Evolutionary conservation across 2,329 filamentous ascomycete species (phyloP).

Genomic region (Chaetomium olivaceum): DNA sequence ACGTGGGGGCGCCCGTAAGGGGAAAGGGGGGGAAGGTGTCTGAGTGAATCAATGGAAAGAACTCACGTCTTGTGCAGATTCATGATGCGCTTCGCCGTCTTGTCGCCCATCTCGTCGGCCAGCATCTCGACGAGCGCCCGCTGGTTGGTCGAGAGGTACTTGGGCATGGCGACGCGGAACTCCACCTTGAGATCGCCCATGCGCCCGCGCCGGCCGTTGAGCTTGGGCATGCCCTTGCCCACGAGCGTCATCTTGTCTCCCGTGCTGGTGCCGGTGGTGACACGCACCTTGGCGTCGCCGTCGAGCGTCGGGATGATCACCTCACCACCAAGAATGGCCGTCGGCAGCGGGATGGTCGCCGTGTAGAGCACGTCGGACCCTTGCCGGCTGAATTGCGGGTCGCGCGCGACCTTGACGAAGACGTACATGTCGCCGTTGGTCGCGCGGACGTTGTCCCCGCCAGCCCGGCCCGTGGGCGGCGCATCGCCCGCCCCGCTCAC

Average conservation of each 20-base stretch:
- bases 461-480: conserved; percentile 70
- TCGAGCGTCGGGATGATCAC: conserved; percentile 87
- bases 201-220: conserved; percentile 65
- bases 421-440: conserved; percentile 88
- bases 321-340: conserved; percentile 87
- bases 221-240: conserved; percentile 91
- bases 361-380: conserved; percentile 93
- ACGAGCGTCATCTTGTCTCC: conserved; percentile 87
- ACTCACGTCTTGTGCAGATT: conserved; percentile 64
- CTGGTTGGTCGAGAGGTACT: conserved; percentile 88
- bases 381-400: conserved; percentile 82
- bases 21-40: neutral
- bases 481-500: conserved; percentile 86
- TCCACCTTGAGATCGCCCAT: conserved; percentile 88
- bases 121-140: conserved; percentile 92
- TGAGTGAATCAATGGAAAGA: neutral
- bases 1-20: too few species aligned
- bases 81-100: conserved; percentile 90
- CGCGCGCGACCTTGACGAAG: conserved; percentile 82
- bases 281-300: conserved; percentile 84
- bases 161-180: conserved; percentile 93
- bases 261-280: conserved; percentile 86
- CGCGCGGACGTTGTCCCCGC: conserved; percentile 59
- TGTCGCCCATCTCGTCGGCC: conserved; percentile 93
- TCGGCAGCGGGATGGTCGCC: conserved; percentile 86